Percentiles rank a stretch among this genome's conserved stretches.
phyloP scores from a whole-genome alignment of 2,329 filamentous ascomycete genomes.

The Fusarium nodosum region DNA sequence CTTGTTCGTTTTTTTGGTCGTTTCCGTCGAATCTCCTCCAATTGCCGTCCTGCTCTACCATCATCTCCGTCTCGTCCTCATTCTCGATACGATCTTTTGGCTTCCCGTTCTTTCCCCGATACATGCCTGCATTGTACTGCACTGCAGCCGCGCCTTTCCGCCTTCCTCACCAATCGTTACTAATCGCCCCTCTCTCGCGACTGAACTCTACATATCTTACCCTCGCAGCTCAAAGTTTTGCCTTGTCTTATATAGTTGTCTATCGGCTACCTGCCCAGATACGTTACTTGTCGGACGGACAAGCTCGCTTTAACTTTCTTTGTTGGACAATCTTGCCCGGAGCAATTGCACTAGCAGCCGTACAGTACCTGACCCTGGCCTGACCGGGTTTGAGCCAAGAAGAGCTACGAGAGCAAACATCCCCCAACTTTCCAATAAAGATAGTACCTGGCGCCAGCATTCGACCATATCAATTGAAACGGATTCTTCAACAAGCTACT shows the following conservation, averaged over 20 bases:
- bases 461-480: constrained; percentile 30
- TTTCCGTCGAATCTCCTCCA: constrained; percentile 47
- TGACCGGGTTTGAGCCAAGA: constrained; percentile 34
- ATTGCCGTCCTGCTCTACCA: constrained; percentile 33
- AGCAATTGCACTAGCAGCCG: constrained; percentile 39
- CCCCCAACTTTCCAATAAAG: constrained; percentile 30
- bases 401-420: constrained; percentile 36
- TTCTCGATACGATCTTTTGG: constrained; percentile 37
- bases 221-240: constrained; percentile 15
- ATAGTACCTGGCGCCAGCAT: constrained; percentile 22
- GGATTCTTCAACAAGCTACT: constrained; percentile 38
- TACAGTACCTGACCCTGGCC: constrained; percentile 22
- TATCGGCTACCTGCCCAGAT: constrained; percentile 20
- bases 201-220: constrained; percentile 16
- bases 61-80: constrained; percentile 24
- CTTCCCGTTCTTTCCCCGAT: constrained; percentile 16
- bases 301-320: constrained; percentile 8
- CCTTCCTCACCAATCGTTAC: constrained; percentile 13
- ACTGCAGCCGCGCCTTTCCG: constrained; percentile 33
- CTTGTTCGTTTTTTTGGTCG: constrained; percentile 47
- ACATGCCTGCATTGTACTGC: neutral
- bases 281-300: constrained; percentile 15
- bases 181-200: constrained; percentile 38
- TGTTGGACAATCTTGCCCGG: constrained; percentile 33
- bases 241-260: constrained; percentile 1